A percentile compares a stretch with the other conserved stretches of the same genome.
These are phyloP conservation scores for Rosellinia necatrix DNA, from an alignment of 2,329 filamentous ascomycete species.

Conservation along the genomic window DNA sequence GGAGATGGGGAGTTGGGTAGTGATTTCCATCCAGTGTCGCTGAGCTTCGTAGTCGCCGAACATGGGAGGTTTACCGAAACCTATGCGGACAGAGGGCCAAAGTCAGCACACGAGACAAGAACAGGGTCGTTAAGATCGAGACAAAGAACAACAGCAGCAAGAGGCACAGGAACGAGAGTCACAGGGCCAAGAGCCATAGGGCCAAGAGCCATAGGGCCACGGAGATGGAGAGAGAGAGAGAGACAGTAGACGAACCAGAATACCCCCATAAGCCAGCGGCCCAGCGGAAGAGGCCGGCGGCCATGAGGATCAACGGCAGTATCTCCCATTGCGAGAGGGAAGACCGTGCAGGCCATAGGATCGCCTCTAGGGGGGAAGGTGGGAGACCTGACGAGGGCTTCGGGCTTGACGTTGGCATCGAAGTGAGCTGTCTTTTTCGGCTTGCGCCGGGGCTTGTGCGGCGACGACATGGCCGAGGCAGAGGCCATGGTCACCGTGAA, in stretches of 20 bases:
- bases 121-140: neutral
- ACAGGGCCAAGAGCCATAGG: too few species aligned
- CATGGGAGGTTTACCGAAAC: constrained; percentile 82
- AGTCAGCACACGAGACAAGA: constrained; percentile 9
- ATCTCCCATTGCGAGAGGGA: constrained; percentile 90
- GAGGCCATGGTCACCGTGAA: constrained; percentile 52
- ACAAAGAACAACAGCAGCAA: neutral
- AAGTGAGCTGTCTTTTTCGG: constrained; percentile 54
- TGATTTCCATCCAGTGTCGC: constrained; percentile 98
- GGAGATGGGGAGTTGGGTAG: constrained; percentile 82
- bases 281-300: constrained; percentile 91
- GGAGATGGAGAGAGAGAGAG: neutral
- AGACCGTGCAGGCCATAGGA: constrained; percentile 88
- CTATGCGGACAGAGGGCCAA: constrained; percentile 47
- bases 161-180: too few species aligned
- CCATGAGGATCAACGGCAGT: constrained; percentile 85
- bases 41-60: constrained; percentile 98
- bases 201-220: too few species aligned
- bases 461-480: constrained; percentile 51
- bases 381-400: constrained; percentile 61
- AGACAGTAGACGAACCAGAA: constrained; percentile 65
- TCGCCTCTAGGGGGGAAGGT: constrained; percentile 90
- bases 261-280: constrained; percentile 92
- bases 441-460: constrained; percentile 65
- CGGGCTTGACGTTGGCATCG: constrained; percentile 45